Conservation (phyloP, 2,329 filamentous ascomycete species). For the Diaporthe destruens region DNA sequence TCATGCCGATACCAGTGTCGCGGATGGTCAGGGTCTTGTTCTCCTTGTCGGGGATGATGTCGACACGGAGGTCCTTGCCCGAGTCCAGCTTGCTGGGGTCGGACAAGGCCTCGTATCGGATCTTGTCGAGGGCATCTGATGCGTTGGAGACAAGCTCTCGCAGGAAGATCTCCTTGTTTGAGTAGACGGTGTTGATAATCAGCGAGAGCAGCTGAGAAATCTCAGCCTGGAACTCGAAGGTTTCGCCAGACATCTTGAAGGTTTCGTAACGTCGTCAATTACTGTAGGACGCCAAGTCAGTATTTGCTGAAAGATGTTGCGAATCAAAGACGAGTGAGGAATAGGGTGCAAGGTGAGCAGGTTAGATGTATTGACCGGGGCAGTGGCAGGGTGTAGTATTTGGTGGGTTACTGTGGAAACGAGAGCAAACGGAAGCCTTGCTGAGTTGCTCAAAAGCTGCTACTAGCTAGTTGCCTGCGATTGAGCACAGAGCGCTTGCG, state of each 20-base stretch:
- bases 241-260: conserved; percentile 84
- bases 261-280: conserved; percentile 41
- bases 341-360: not conserved
- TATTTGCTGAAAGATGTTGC: rapidly evolving
- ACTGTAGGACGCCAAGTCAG: conserved; percentile 28
- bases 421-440: conserved; percentile 34
- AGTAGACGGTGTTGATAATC: conserved; percentile 99
- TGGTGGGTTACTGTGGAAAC: conserved; percentile 32
- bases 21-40: conserved; percentile 97
- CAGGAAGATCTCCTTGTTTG: conserved; percentile 99
- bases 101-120: conserved; percentile 97
- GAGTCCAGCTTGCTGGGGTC: conserved; percentile 97
- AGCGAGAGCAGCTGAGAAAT: conserved; percentile 99
- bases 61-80: conserved; percentile 97
- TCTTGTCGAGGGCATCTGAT: conserved; percentile 99
- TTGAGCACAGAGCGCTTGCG: not conserved
- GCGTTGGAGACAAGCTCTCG: conserved; percentile 98
- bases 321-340: too few relatives aligned
- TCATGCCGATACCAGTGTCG: conserved; percentile 99
- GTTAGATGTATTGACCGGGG: not conserved
- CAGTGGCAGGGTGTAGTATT: not conserved
- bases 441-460: not conserved
- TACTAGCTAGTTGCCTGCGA: too few relatives aligned
- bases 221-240: conserved; percentile 99
- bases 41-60: conserved; percentile 98